A percentile compares a stretch with the other conserved stretches of the same genome.
Conservation (phyloP, 306 rosid genomes). For the Cucurbita argyrosperma region DNA sequence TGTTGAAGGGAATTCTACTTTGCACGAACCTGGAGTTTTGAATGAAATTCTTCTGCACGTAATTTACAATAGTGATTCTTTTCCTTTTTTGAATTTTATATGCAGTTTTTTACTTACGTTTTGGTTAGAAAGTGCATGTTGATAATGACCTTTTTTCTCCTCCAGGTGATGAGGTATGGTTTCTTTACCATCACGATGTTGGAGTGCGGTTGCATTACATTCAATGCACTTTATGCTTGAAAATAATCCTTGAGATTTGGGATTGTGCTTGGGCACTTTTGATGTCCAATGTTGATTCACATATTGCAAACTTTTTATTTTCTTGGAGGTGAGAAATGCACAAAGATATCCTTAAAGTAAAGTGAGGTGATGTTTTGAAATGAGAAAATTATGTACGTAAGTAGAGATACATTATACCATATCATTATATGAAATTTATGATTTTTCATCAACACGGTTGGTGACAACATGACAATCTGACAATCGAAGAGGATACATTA, state of each 20-base stretch:
- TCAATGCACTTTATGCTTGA: background rate
- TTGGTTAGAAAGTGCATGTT: background rate
- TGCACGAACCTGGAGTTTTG: background rate
- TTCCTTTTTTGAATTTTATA: background rate
- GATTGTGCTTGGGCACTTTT: background rate
- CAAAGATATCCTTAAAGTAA: background rate
- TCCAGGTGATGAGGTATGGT: slow-evolving; percentile 91
- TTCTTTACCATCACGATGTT: slow-evolving; percentile 9
- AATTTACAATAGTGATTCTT: background rate
- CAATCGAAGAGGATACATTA: background rate
- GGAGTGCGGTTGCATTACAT: background rate
- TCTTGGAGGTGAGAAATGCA: background rate
- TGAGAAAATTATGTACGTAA: background rate
- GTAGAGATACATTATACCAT: background rate
- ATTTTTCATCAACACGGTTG: background rate
- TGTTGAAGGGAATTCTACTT: background rate
- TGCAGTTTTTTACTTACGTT: background rate
- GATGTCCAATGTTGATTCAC: background rate
- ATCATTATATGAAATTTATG: background rate
- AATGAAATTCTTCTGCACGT: background rate
- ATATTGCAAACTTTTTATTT: background rate
- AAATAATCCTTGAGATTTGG: background rate
- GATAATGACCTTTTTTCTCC: slow-evolving; percentile 17
- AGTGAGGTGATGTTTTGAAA: background rate
- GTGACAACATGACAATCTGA: background rate